Base-by-base conservation (phyloP, 495 filamentous ascomycete species). In the Cercophora newfieldiana region DNA sequence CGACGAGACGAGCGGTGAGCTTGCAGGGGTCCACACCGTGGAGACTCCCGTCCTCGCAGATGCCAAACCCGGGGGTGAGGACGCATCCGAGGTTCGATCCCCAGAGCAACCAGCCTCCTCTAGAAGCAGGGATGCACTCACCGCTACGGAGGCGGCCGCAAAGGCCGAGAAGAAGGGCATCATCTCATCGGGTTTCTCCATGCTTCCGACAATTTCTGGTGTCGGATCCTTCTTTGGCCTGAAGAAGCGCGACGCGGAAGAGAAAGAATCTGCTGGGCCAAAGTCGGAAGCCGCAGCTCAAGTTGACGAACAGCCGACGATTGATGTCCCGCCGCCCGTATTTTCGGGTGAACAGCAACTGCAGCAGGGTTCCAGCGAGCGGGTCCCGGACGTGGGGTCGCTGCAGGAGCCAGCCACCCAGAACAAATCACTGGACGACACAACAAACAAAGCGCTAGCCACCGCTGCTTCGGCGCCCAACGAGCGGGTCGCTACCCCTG, bases 361-460 rank as follows among this genome's bases (percentile, higher is more conserved):
- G n/a, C 54, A 48, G 37, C 49, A 31, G 56, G 37, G 48, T 51
- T 66, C 70, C 61, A 68, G 67, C 58, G 47, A 63, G 49, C 60
- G 59, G 63, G 61, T 56, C 30, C 62, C 60, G 48, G 66, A 68
- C 63, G 61, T 61, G 73, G 69, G 63, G 55, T 67, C 49, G 61
- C 55, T 68, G 69, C 67, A 71, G 66, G 59, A 66, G 66, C 69
- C 71, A 61, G 55, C 63, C 63, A 50, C 16, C 63, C 22, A 53
- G 59, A 64, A 69, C 71, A 71, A 75, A 75, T 73, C 71, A 73
- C 66, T 67, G 67, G 50, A 10, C 65, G 69, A 72, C 71, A 75
- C 71, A 70, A 70, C 71, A 51, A 44, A 47, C 59, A 21, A 7
- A 25, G 26, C 66, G 61, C 64, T 59, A 68, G 73, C 71, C 72